A percentile compares a stretch with the other conserved stretches of the same genome.
These are phyloP conservation scores for Cucumis hystrix DNA, from an alignment of 306 rosid species.

Conservation along the genomic window DNA sequence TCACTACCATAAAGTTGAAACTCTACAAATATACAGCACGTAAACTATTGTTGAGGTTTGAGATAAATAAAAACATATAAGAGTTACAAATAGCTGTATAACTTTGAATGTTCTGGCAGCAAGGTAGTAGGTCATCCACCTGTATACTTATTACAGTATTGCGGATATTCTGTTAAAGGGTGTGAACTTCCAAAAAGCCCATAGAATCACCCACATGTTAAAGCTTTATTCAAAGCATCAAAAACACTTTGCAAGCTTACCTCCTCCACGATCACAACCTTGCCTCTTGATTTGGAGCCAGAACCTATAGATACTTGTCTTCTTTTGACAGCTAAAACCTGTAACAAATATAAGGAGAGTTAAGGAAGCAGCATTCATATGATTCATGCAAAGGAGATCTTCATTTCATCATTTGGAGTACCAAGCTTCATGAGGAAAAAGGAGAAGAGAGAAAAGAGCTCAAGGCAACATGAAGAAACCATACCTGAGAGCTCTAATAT, in stretches of 20 bases:
- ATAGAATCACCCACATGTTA: slow-evolving; percentile 21
- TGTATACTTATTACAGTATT: not conserved
- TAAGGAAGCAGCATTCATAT: not conserved
- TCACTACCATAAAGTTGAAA: not conserved
- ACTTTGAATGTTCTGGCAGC: not conserved
- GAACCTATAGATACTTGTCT: slow-evolving; percentile 66
- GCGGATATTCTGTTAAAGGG: not conserved
- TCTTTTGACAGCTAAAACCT: slow-evolving; percentile 77
- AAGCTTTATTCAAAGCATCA: slow-evolving; percentile 50
- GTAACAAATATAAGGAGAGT: slow-evolving; percentile 10
- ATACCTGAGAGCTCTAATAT: not conserved
- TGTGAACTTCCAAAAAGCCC: not conserved
- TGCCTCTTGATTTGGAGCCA: slow-evolving; percentile 87
- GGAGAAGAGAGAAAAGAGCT: not conserved
- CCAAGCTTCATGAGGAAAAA: not conserved
- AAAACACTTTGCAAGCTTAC: slow-evolving; percentile 53
- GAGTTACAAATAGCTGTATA: not conserved
- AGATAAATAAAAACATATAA: not conserved
- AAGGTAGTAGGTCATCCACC: not conserved
- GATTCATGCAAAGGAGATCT: not conserved
- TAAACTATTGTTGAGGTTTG: not conserved
- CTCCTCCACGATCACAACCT: slow-evolving; percentile 73
- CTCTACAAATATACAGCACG: not conserved
- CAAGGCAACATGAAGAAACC: not conserved
- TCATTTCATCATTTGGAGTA: not conserved